Conservation (phyloP, 305 asterid genomes). For the Plantago coronopus region DNA sequence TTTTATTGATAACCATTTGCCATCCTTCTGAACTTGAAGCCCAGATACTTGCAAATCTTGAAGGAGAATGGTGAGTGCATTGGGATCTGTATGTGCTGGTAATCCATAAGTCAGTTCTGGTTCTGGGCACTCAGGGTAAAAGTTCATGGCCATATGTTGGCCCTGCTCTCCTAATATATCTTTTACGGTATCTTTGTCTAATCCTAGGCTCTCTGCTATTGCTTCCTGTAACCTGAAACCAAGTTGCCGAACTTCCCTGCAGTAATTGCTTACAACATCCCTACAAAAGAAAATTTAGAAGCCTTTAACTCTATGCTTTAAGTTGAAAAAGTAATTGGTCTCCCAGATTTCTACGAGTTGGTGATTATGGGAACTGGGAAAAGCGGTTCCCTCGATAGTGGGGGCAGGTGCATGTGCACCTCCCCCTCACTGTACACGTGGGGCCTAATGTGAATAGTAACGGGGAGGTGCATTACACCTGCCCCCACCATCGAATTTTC, state of each 20-base stretch:
- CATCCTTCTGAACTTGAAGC: constrained; percentile 62
- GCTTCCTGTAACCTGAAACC: constrained; percentile 57
- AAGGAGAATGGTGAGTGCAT: constrained; percentile 65
- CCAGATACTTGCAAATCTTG: constrained; percentile 66
- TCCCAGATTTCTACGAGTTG: neutral
- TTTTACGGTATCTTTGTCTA: constrained; percentile 39
- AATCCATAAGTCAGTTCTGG: constrained; percentile 74
- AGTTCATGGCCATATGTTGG: constrained; percentile 75
- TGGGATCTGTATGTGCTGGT: constrained; percentile 74
- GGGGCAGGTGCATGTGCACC: neutral
- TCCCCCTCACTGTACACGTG: no score
- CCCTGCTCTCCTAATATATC: constrained; percentile 63
- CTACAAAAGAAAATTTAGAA: constrained; percentile 22
- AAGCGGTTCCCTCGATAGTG: no score
- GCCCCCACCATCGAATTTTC: no score
- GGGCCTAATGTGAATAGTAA: no score
- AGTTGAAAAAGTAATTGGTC: neutral
- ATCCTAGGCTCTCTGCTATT: constrained; percentile 61
- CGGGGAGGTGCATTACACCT: no score
- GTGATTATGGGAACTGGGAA: neutral
- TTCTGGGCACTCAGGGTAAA: constrained; percentile 67
- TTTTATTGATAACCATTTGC: constrained; percentile 55
- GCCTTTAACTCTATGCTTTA: neutral
- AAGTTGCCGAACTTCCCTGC: constrained; percentile 47
- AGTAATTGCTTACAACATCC: constrained; percentile 46